Evolutionary conservation across 2,329 filamentous ascomycete species (phyloP), one percentile per base, ranked within the genome.

Genomic region (Ilyonectria sp.): DNA sequence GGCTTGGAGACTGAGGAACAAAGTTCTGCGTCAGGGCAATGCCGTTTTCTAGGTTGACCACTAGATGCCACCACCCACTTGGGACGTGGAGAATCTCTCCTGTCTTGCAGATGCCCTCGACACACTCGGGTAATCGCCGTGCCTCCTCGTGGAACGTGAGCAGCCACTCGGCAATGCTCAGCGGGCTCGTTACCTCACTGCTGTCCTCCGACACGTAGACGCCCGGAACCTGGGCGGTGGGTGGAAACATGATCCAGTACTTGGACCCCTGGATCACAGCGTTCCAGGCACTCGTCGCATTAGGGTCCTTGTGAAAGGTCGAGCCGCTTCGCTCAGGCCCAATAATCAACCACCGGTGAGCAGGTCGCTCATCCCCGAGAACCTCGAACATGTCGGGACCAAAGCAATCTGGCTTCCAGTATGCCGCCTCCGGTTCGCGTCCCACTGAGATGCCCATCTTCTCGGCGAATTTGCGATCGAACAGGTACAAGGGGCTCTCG

Each of bases 211-310:
- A 97, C 47, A 98, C 93, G 74, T 92, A 97, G 43, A 98, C 95
- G 4, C 95, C 95, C 0, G 95, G 95, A 7, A 96, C 94, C 4
- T 91, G 86, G 0, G 90, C 88, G 0, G 90, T 90, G 0, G 93
- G 92, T 0, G 94, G 94, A 77, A 98, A 98, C 94, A 98, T 97
- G 79, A 98, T 95, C 95, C 96, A 98, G 85, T 98, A 98, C 78
- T 98, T 98, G 37, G 92, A 90, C 6, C 95, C 96, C 66, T 92
- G 90, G 31, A 98, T 85, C 15, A 98, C 94, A 1, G 95, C 95
- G 78, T 98, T 98, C 96, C 95, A 98, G 0, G 96, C 95, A 74
- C 91, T 92, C 19, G 90, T 92, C 19, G 82, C 91, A 73, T 92
- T 92, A 23, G 90, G 90, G 68, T 92, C 90, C 78, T 98, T 98